These are phyloP conservation scores for Terana coerulea DNA, from an alignment of 768 basidiomycete species.

Conservation along the genomic window DNA sequence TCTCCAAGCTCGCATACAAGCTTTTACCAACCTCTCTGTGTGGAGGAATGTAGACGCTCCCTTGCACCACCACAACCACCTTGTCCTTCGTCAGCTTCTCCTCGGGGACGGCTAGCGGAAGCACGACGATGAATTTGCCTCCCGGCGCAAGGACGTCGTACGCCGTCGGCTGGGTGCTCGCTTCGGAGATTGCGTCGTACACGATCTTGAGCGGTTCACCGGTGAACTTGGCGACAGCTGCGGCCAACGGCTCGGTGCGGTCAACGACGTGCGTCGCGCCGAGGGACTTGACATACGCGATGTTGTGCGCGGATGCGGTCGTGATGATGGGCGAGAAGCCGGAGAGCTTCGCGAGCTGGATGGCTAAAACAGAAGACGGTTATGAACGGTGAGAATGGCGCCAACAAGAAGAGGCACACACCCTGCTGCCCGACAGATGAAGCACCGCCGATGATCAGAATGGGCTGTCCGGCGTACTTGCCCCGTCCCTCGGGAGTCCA, in stretches of 20 bases:
- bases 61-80: conserved; percentile 41
- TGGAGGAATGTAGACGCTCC: conserved; percentile 2
- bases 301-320: conserved; percentile 26
- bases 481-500: conserved; percentile 12
- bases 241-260: conserved; percentile 18
- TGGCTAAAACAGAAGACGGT: not conserved
- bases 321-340: conserved; percentile 17
- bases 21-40: conserved; percentile 10
- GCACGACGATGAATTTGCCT: conserved; percentile 16
- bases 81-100: conserved; percentile 32
- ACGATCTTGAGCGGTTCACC: conserved; percentile 21
- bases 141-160: conserved; percentile 22
- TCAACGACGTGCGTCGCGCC: conserved; percentile 29
- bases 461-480: conserved; percentile 29
- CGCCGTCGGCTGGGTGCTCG: conserved; percentile 20
- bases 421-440: conserved; percentile 37
- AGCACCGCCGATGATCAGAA: conserved; percentile 35
- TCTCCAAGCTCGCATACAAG: conserved; percentile 17
- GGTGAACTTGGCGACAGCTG: conserved; percentile 12
- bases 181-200: conserved; percentile 20
- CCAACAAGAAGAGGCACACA: conserved; percentile 8
- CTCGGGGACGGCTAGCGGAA: conserved; percentile 9
- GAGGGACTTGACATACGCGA: conserved; percentile 20
- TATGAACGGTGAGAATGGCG: not conserved
- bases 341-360: conserved; percentile 6